phyloP scores from a whole-genome alignment of 176 grass and related monocot genomes.

The Juncus inflexus region DNA sequence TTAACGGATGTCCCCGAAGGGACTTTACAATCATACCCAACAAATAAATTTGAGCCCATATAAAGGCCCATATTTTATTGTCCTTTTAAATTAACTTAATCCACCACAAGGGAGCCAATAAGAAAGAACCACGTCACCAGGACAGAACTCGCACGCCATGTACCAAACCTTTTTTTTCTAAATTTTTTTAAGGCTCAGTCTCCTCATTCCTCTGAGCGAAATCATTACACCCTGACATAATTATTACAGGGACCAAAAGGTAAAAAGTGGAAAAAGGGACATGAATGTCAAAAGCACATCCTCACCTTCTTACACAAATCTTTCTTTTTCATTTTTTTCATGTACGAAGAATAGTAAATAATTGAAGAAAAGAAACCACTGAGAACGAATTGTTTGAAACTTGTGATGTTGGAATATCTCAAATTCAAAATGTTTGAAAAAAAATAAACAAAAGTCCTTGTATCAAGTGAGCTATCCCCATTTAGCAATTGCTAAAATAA shows the following conservation, averaged over 20 bases:
- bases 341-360: no score
- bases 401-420: no score
- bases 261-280: conserved; percentile 19
- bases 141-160: conserved; percentile 21
- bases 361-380: no score
- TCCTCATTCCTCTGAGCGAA: neutral
- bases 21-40: no score
- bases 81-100: neutral
- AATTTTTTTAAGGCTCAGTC: conserved; percentile 13
- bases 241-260: conserved; percentile 29
- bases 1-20: neutral
- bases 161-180: conserved; percentile 20
- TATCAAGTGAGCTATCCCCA: no score
- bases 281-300: conserved; percentile 12
- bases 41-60: neutral
- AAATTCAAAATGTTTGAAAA: no score
- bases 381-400: no score
- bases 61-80: neutral
- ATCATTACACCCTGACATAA: conserved; percentile 29
- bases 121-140: conserved; percentile 15
- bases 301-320: neutral
- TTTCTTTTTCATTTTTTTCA: no score
- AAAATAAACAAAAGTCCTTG: no score
- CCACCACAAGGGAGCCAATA: conserved; percentile 3
- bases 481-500: no score